Evolutionary conservation across 768 basidiomycete species (phyloP).

Genomic region (Mycena polygramma): DNA sequence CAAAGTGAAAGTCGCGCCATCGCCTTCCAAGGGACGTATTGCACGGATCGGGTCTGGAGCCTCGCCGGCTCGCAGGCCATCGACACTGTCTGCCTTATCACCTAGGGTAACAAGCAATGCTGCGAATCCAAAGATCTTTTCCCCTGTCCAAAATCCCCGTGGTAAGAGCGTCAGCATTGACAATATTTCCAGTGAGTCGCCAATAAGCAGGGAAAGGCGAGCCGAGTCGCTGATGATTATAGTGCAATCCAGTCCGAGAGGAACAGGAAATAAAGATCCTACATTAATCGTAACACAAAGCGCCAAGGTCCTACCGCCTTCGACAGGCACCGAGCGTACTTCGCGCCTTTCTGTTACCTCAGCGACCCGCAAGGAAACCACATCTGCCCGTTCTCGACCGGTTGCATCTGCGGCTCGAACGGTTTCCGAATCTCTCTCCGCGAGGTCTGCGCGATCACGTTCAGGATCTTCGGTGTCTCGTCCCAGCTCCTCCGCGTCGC

Average conservation of each 20-base stretch:
- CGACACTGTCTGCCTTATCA: constrained; percentile 23
- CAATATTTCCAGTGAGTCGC: constrained; percentile 46
- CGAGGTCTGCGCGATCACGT: constrained; percentile 22
- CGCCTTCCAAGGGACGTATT: constrained; percentile 26
- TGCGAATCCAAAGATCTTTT: constrained; percentile 43
- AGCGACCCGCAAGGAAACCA: constrained; percentile 32
- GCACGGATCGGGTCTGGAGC: constrained; percentile 21
- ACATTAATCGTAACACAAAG: constrained; percentile 21
- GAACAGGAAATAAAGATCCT: constrained; percentile 34
- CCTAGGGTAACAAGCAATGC: constrained; percentile 25
- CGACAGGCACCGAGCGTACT: constrained; percentile 45
- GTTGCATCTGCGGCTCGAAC: constrained; percentile 15
- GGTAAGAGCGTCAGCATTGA: constrained; percentile 48
- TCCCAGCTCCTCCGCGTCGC: constrained; percentile 47
- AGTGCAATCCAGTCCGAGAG: constrained; percentile 40
- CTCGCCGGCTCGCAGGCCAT: constrained; percentile 32
- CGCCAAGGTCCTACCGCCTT: constrained; percentile 28
- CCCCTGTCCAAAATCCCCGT: constrained; percentile 56
- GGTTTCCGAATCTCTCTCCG: constrained; percentile 22
- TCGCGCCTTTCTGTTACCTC: constrained; percentile 34
- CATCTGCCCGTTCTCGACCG: constrained; percentile 35
- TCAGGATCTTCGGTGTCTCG: constrained; percentile 39
- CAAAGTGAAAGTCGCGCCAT: constrained; percentile 15
- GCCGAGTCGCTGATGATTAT: background rate
- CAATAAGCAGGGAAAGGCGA: too few species aligned